Conservation (phyloP, 495 filamentous ascomycete species). For the Penicillium soppii region DNA sequence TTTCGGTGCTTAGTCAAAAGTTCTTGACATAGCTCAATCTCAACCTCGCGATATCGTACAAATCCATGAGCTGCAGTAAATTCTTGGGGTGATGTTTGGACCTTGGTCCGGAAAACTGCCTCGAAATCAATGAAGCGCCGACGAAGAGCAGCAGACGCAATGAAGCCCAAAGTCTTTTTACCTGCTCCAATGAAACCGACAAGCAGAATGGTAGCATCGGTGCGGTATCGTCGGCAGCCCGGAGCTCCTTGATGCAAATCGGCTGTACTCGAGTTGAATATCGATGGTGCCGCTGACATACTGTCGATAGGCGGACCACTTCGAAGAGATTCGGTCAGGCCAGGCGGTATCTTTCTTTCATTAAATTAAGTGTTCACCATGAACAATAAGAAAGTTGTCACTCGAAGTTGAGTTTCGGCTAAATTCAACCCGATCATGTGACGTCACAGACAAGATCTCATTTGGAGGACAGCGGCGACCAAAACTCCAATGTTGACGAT, state of each 20-base stretch:
- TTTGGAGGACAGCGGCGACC: neutral
- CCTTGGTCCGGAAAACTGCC: constrained; percentile 58
- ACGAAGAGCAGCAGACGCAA: constrained; percentile 65
- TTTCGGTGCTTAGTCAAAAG: constrained; percentile 55
- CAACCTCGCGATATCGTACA: constrained; percentile 54
- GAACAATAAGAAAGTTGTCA: neutral
- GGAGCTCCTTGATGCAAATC: neutral
- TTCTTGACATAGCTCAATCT: constrained; percentile 54
- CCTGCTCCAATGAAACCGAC: constrained; percentile 69
- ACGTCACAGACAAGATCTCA: neutral
- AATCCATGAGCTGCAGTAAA: constrained; percentile 58
- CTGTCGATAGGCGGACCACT: too few species aligned
- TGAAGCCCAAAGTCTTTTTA: constrained; percentile 68
- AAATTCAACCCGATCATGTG: neutral
- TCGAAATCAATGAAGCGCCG: constrained; percentile 67
- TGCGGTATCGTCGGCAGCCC: constrained; percentile 13
- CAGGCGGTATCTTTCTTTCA: too few species aligned
- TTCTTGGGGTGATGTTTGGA: constrained; percentile 52
- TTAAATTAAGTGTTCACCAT: too few species aligned
- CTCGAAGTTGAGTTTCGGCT: neutral
- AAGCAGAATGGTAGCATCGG: constrained; percentile 61
- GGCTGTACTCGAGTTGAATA: neutral
- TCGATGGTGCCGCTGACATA: neutral
- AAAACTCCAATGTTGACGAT: neutral
- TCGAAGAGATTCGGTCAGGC: neutral